Base-by-base conservation (phyloP, 2,329 filamentous ascomycete genomes). In the Tolypocladium cylindrosporum region DNA sequence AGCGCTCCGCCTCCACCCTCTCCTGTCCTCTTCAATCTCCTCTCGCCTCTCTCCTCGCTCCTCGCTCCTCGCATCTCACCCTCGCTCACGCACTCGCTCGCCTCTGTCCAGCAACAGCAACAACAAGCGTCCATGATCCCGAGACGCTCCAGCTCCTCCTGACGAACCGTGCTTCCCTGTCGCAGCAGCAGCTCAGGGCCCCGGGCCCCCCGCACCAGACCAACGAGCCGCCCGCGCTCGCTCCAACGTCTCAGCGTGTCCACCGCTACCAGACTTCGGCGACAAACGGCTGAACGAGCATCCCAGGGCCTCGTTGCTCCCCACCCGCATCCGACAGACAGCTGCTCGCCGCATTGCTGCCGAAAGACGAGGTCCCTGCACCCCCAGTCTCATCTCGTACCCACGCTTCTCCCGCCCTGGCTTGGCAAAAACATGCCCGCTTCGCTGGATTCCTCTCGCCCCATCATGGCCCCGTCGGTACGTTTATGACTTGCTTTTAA, bases 401-500 rank as follows among this genome's bases (percentile, higher is more conserved):
- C 45, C 45, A 50, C 45, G 31, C 48, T 11, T 16, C 31, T 51
- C 31, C 31, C 13, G 48, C 48, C n/a, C 16, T 31, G 48, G 31
- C 31, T 34, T 16, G 45, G 45, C 59, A 42, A 56, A 65, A 67
- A 63, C 58, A 85, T 85, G 82, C 79, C 81, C 68, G 70, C 76
- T 61, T 85, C 82, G n/a, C 67, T 84, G 59, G 82, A 85, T 58
- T 85, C 82, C 51, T 76, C 80, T 57, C 80, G 81, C 68, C 82
- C 82, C 65, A 85, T 85, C 69, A 84, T 85, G 82, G 80, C 80
- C 60, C 78, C 81, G 54, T 84, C 82, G 67, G 82, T 85, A 82
- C 57, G 82, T 81, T 61, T 61, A 14, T 58, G 57, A 21, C 58
- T 57, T 56, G 54, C 52, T 55, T 54, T 57, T 54, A 37, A 59